phyloP scores from a whole-genome alignment of 768 basidiomycete species.

The Obba rivulosa region DNA sequence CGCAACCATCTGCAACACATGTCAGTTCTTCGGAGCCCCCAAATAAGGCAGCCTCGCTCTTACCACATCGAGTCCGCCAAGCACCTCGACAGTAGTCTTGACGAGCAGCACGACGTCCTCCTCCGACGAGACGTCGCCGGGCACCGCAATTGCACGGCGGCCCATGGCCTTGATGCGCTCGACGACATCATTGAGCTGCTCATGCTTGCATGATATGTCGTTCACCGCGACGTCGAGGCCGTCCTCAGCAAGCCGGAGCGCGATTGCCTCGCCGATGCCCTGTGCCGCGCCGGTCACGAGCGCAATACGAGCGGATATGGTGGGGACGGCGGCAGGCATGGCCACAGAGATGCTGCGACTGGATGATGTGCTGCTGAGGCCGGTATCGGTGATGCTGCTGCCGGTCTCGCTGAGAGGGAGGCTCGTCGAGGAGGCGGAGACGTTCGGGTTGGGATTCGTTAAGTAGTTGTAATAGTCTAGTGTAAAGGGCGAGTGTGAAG shows the following conservation, averaged over 20 bases:
- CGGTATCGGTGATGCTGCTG: too few relatives aligned
- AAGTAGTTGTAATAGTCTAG: too few relatives aligned
- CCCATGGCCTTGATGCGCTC: slow-evolving; percentile 15
- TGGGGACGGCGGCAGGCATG: too few relatives aligned
- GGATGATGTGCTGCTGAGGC: too few relatives aligned
- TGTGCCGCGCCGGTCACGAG: slow-evolving; percentile 26
- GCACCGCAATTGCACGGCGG: slow-evolving; percentile 18
- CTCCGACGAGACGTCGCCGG: slow-evolving; percentile 39
- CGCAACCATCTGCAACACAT: slow-evolving; percentile 20
- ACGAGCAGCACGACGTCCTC: slow-evolving; percentile 37
- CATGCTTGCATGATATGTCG: slow-evolving; percentile 12
- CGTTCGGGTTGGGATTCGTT: too few relatives aligned
- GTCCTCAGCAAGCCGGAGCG: slow-evolving; percentile 23
- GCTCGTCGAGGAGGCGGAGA: too few relatives aligned
- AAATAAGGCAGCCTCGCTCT: slow-evolving; percentile 12
- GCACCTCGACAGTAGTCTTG: slow-evolving; percentile 14
- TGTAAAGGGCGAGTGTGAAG: too few relatives aligned
- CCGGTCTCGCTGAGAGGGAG: too few relatives aligned
- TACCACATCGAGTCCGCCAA: slow-evolving; percentile 46
- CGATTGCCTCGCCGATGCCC: slow-evolving; percentile 24
- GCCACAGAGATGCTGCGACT: too few relatives aligned
- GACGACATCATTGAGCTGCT: slow-evolving; percentile 12
- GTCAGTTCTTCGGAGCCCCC: background rate
- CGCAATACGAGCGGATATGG: slow-evolving; percentile 14
- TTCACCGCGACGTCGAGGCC: slow-evolving; percentile 19